Conservation (phyloP, 805 yeast genomes). For the Saccharomycopsis fermentans region DNA sequence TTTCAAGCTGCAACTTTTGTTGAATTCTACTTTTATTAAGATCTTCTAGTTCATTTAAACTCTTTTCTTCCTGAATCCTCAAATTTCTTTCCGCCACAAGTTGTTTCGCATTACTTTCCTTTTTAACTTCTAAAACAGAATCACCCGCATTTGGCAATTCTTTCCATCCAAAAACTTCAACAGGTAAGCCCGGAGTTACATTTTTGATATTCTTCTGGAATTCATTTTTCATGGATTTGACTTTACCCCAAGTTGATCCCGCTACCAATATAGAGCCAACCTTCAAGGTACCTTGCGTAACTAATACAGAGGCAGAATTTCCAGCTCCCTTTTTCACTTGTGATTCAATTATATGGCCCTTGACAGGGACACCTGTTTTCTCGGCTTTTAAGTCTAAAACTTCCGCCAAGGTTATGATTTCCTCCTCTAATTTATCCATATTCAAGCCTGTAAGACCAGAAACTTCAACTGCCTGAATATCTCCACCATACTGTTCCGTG, state of each 20-base stretch:
- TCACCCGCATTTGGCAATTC: constrained; percentile 89
- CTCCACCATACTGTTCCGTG: constrained; percentile 92
- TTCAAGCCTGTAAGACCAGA: constrained; percentile 86
- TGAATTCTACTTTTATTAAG: constrained; percentile 60
- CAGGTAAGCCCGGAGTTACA: constrained; percentile 86
- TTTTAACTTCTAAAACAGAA: constrained; percentile 62
- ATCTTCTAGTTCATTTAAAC: constrained; percentile 53
- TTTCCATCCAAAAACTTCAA: constrained; percentile 90
- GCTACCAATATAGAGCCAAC: constrained; percentile 71
- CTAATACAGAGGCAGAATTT: constrained; percentile 72
- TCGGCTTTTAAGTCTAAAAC: constrained; percentile 66
- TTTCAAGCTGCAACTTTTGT: constrained; percentile 41
- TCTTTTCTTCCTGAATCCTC: constrained; percentile 41
- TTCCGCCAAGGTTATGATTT: constrained; percentile 77
- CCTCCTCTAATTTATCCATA: constrained; percentile 84
- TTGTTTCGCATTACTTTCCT: constrained; percentile 64
- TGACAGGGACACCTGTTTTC: constrained; percentile 37
- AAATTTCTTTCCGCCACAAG: constrained; percentile 57
- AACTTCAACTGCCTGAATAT: constrained; percentile 77
- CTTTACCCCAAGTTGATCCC: constrained; percentile 80
- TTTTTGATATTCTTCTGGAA: constrained; percentile 46
- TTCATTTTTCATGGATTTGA: constrained; percentile 69
- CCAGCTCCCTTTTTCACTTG: constrained; percentile 77
- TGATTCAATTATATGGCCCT: constrained; percentile 89
- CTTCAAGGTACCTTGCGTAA: constrained; percentile 67